Base-by-base conservation (phyloP, 2,329 filamentous ascomycete species). In the Aureobasidium lini region DNA sequence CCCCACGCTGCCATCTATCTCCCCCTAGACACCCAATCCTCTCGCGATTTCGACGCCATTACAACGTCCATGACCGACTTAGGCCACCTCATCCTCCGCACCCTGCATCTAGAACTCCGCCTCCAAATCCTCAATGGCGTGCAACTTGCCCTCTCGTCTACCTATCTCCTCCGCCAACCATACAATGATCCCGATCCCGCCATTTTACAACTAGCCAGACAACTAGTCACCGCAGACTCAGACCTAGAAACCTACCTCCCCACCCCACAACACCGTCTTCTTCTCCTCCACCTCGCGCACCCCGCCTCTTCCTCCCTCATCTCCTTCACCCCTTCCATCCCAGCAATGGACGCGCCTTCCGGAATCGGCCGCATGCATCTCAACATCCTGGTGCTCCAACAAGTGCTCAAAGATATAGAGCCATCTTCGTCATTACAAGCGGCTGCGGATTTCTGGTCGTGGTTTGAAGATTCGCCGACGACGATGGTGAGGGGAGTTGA, bases 361-460 rank as follows among this genome's bases (percentile, higher is more conserved):
- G 94, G 94, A 43, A 89, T 87, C 61, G 84, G 86, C n/a, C 84
- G 91, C 39, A 91, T 99, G 84, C 87, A 91, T 71, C 84, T 97
- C 68, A 96, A 99, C 71, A 90, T 96, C 50, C 81, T 96, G 28
- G 94, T 99, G 42, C 78, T 99, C 54, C 93, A 97, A 74, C 94
- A 99, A 71, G 96, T 96, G 68, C 83, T 99, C 59, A 96, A 96
- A 77, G 95, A 95, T 65, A 86, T 99, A 57, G 90, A 94, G 79
- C 83, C 1, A 82, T 81, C 8, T 86, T 89, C 3, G 4, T 80
- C 82, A 60, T 77, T 93, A 31, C 78, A 79, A 4, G 77, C 83
- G 37, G 83, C 86, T 1, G 81, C 83, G 18, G 80, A 82, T 61
- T 93, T 88, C 74, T 92, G 85, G 68, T 79, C 81, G 18, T 72